These are phyloP conservation scores for Fusarium staphyleae DNA, from an alignment of 2,329 filamentous ascomycete species.

Conservation along the genomic window DNA sequence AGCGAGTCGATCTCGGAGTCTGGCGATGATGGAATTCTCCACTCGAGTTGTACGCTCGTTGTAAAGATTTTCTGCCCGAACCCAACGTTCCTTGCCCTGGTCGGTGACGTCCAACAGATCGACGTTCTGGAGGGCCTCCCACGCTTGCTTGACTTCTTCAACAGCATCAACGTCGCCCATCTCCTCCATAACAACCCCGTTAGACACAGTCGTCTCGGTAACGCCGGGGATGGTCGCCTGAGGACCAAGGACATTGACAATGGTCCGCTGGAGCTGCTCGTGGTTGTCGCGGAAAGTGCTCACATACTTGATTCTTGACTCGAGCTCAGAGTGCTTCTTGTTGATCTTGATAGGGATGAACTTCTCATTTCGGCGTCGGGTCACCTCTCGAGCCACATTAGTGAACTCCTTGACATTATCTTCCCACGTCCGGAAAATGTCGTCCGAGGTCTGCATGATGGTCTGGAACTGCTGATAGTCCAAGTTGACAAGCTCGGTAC, in stretches of 20 bases:
- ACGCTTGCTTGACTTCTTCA: conserved; percentile 93
- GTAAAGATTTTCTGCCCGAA: conserved; percentile 92
- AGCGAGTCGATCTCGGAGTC: conserved; percentile 88
- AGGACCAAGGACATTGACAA: conserved; percentile 92
- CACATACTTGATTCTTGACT: conserved; percentile 92
- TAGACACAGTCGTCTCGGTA: conserved; percentile 59
- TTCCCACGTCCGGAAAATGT: conserved; percentile 93
- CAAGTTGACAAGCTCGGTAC: conserved; percentile 87
- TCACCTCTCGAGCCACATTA: conserved; percentile 94
- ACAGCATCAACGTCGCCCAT: conserved; percentile 97
- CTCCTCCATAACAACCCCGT: conserved; percentile 83
- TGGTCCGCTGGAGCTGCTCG: conserved; percentile 95
- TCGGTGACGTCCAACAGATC: conserved; percentile 91
- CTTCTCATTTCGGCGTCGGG: conserved; percentile 90
- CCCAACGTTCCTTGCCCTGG: conserved; percentile 91
- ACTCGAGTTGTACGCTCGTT: conserved; percentile 97
- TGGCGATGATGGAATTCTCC: conserved; percentile 98
- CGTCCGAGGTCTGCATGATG: conserved; percentile 82
- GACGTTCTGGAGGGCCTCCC: conserved; percentile 91
- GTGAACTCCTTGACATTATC: conserved; percentile 98
- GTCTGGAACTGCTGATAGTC: conserved; percentile 89
- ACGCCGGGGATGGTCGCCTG: conserved; percentile 64
- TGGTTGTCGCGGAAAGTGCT: conserved; percentile 95
- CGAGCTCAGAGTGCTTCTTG: conserved; percentile 85
- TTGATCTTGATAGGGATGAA: conserved; percentile 98